Conservation (phyloP, 2,329 filamentous ascomycete species). For the Anisogramma anomala region DNA sequence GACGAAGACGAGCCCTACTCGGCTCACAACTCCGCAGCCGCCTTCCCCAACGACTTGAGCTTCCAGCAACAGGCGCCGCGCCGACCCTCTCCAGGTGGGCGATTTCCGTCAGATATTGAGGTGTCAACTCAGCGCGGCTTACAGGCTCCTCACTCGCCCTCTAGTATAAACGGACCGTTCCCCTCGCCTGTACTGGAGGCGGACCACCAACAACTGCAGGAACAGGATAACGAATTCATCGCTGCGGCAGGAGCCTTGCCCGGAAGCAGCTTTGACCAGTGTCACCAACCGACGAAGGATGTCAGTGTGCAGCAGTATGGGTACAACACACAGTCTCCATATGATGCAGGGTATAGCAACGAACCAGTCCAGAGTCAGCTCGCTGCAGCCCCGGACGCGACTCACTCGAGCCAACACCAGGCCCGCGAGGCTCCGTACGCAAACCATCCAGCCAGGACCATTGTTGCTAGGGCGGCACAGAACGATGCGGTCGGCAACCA, state of each 20-base stretch:
- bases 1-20: constrained; percentile 56
- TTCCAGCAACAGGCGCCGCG: constrained; percentile 40
- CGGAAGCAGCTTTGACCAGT: constrained; percentile 29
- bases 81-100: constrained; percentile 82
- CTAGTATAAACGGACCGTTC: constrained; percentile 59
- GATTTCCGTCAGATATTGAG: constrained; percentile 90
- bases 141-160: constrained; percentile 67
- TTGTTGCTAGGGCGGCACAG: neutral
- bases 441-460: constrained; percentile 5
- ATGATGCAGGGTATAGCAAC: constrained; percentile 30
- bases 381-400: neutral
- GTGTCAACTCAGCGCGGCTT: constrained; percentile 67
- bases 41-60: constrained; percentile 27
- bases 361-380: constrained; percentile 26
- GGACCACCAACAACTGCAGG: too few species aligned
- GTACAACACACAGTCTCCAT: neutral
- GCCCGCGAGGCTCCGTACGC: constrained; percentile 2
- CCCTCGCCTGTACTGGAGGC: constrained; percentile 28
- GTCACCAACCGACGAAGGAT: constrained; percentile 18
- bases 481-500: neutral
- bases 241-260: constrained; percentile 47
- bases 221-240: constrained; percentile 46
- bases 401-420: neutral
- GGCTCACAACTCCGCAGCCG: constrained; percentile 44
- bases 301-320: constrained; percentile 8